Evolutionary conservation across 331 rosid species (phyloP).

Genomic region (Arachis monticola): DNA sequence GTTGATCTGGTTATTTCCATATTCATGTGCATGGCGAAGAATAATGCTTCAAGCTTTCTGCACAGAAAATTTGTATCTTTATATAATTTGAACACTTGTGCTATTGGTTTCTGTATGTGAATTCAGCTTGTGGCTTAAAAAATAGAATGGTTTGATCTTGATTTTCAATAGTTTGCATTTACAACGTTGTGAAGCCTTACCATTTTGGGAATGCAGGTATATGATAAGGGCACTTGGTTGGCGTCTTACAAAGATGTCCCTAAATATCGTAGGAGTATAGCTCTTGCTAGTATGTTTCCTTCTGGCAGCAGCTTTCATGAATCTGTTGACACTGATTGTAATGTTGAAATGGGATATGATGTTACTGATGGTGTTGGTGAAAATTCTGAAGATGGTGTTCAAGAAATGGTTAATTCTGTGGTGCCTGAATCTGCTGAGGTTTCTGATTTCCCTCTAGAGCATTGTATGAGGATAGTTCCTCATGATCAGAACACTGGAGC

Average conservation of each 20-base stretch:
- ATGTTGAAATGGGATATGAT: constrained; percentile 47
- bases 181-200: constrained; percentile 6
- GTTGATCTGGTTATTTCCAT: constrained; percentile 8
- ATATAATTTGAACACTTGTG: constrained; percentile 19
- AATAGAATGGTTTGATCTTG: constrained; percentile 8
- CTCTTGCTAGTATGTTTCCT: constrained; percentile 87
- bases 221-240: constrained; percentile 80
- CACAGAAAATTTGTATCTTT: constrained; percentile 4
- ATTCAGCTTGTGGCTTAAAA: constrained; percentile 16
- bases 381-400: constrained; percentile 49
- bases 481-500: constrained; percentile 99
- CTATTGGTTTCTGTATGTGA: constrained; percentile 13
- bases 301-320: constrained; percentile 62
- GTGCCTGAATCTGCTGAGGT: constrained; percentile 51
- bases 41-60: constrained; percentile 8
- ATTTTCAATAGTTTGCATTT: constrained; percentile 19
- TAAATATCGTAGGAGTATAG: constrained; percentile 61
- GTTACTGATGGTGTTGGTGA: constrained; percentile 46
- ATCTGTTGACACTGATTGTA: constrained; percentile 35
- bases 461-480: constrained; percentile 87
- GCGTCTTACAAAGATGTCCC: constrained; percentile 71
- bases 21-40: background rate
- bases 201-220: constrained; percentile 61
- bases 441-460: constrained; percentile 79
- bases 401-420: constrained; percentile 43